Conservation (phyloP, 331 rosid genomes). For the Ulmus americana region DNA sequence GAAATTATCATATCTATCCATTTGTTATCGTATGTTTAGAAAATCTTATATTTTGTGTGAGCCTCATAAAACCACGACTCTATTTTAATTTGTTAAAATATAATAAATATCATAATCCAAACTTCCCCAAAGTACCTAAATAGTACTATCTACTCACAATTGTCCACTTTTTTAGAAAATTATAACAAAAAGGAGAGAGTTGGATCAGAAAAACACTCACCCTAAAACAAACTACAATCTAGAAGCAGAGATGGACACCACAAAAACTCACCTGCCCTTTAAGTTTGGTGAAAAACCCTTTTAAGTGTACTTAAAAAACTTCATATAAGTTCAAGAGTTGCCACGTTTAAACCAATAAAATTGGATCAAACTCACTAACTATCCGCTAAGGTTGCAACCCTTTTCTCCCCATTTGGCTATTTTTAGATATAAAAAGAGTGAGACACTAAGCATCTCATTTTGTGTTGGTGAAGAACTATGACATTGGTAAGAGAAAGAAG, state of each 20-base stretch:
- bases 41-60: no score
- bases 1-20: no score
- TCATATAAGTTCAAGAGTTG: slow-evolving; percentile 10
- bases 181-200: neutral
- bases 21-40: no score
- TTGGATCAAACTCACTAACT: slow-evolving; percentile 8
- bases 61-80: no score
- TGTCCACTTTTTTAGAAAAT: no score
- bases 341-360: slow-evolving; percentile 8
- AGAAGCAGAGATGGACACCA: slow-evolving; percentile 21
- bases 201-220: neutral
- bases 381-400: neutral
- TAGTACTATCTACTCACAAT: no score
- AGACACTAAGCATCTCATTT: neutral
- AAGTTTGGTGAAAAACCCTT: slow-evolving; percentile 36
- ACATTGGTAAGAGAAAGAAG: slow-evolving; percentile 63
- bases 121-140: no score
- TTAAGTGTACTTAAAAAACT: slow-evolving; percentile 10
- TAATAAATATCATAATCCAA: no score
- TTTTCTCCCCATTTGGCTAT: neutral
- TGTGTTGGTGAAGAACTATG: slow-evolving; percentile 25
- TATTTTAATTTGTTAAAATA: no score
- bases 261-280: slow-evolving; percentile 43
- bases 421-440: neutral
- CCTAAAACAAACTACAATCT: slow-evolving; percentile 4